These are phyloP conservation scores for Martiniozyma asiatica DNA, from an alignment of 1,139 yeast species.

Conservation along the genomic window DNA sequence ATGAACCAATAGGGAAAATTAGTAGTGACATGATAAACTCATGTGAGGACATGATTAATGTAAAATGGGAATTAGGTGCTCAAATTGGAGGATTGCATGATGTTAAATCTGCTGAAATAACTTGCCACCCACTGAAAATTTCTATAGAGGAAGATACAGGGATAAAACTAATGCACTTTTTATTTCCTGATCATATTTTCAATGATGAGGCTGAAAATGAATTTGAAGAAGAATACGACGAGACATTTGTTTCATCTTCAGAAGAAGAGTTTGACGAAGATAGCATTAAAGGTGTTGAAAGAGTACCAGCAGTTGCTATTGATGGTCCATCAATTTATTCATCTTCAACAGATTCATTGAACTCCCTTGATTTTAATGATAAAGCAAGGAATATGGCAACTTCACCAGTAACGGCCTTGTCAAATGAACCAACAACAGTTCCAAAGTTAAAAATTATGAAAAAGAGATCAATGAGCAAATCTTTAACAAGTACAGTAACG, in stretches of 20 bases:
- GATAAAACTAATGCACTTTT: slow-evolving; percentile 39
- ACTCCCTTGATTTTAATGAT: no score
- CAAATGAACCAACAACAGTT: no score
- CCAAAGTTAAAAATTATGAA: no score
- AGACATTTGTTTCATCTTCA: slow-evolving; percentile 10
- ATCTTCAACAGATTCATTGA: no score
- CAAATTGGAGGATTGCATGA: slow-evolving; percentile 61
- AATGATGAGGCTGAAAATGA: neutral
- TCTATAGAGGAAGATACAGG: slow-evolving; percentile 54
- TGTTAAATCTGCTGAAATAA: slow-evolving; percentile 40
- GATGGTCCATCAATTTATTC: no score
- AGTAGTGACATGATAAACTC: neutral
- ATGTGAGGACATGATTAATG: slow-evolving; percentile 25
- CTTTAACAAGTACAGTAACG: no score
- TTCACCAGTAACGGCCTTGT: no score
- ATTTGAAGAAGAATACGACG: slow-evolving; percentile 8
- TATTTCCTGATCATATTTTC: slow-evolving; percentile 32
- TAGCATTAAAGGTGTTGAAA: neutral
- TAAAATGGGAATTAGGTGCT: slow-evolving; percentile 53
- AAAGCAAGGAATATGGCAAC: no score
- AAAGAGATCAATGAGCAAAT: no score
- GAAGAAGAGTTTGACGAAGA: slow-evolving; percentile 2
- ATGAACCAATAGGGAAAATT: slow-evolving; percentile 17
- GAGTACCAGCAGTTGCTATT: no score
- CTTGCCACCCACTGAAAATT: slow-evolving; percentile 42